phyloP scores from a whole-genome alignment of 2,329 filamentous ascomycete genomes.

The Fusarium paranaense region DNA sequence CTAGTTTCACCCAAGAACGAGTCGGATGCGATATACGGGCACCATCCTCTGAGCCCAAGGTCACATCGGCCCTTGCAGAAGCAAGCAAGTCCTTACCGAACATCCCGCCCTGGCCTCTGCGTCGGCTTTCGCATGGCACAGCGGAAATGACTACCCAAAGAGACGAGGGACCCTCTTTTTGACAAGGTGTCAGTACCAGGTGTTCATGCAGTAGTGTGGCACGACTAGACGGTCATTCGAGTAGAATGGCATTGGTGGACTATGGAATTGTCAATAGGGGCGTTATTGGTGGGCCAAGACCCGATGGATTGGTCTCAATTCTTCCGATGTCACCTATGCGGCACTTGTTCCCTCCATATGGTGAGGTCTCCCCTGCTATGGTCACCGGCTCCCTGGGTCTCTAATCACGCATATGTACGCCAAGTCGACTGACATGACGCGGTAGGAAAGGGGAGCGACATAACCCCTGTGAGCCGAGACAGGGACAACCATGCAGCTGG shows the following conservation, averaged over 20 bases:
- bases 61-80: background rate
- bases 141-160: slow-evolving; percentile 2
- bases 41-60: background rate
- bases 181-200: background rate
- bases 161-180: background rate
- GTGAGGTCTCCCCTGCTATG: background rate
- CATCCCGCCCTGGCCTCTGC: slow-evolving; percentile 6
- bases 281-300: background rate
- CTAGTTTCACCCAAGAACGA: background rate
- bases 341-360: background rate
- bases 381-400: background rate
- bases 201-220: slow-evolving; percentile 9
- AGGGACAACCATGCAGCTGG: background rate
- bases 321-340: background rate
- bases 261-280: background rate
- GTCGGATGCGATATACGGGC: background rate
- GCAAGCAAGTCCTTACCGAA: background rate
- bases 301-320: background rate
- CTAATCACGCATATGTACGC: background rate
- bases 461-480: background rate
- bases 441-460: background rate
- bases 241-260: background rate
- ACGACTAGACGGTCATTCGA: background rate
- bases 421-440: background rate
- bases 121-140: background rate